These are phyloP conservation scores for Globisporangium heterothallicum DNA, from an alignment of 352 stramenopile species.

Conservation along the genomic window DNA sequence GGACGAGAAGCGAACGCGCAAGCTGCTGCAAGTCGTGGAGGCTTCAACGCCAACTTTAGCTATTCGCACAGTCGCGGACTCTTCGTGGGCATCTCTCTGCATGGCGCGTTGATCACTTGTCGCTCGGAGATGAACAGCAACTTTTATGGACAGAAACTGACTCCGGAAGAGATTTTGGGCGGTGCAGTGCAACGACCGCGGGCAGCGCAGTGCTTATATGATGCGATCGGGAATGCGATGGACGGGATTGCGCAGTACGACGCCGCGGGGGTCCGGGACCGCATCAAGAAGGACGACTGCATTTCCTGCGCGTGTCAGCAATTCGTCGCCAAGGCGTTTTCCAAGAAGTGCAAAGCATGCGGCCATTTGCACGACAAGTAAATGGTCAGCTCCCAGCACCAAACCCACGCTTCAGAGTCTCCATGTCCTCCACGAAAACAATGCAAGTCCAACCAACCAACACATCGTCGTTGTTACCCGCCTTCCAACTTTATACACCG, in stretches of 20 bases:
- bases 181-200: slow-evolving; percentile 50
- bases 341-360: slow-evolving; percentile 77
- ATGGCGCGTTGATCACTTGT: slow-evolving; percentile 89
- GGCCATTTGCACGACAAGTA: slow-evolving; percentile 50
- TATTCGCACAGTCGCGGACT: slow-evolving; percentile 92
- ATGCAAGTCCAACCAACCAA: no score
- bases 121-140: slow-evolving; percentile 92
- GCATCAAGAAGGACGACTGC: slow-evolving; percentile 25
- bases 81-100: slow-evolving; percentile 91
- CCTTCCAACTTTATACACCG: no score
- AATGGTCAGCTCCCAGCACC: no score
- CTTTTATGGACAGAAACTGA: slow-evolving; percentile 90
- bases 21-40: slow-evolving; percentile 60
- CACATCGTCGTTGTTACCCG: no score
- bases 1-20: slow-evolving; percentile 82
- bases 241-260: slow-evolving; percentile 63
- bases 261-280: slow-evolving; percentile 15
- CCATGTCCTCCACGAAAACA: no score
- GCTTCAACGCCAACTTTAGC: slow-evolving; percentile 90
- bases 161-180: slow-evolving; percentile 70
- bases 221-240: slow-evolving; percentile 71
- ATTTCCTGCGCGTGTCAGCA: slow-evolving; percentile 46
- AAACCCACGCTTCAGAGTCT: no score
- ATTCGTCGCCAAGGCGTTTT: slow-evolving; percentile 63
- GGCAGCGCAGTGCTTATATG: slow-evolving; percentile 70